Base-by-base conservation (phyloP, 192 early-diverging fungal genomes). In the Podila verticillata region DNA sequence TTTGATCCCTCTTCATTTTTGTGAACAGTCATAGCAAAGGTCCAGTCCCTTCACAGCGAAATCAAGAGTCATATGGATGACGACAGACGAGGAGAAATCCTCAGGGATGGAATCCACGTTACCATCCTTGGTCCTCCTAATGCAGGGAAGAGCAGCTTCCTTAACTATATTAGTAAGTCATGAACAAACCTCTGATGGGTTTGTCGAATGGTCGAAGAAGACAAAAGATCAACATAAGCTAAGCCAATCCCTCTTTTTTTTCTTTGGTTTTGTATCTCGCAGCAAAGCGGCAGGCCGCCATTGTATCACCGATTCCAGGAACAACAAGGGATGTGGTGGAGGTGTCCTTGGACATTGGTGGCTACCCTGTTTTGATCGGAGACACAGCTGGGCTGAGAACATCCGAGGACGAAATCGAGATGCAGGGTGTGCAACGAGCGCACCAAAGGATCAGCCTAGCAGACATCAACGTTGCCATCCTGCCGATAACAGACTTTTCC, bases 281-380 rank as follows among this genome's bases (percentile, higher is more conserved):
- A 91, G 92, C 92, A 4, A 88, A 89, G 63, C 83, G 91, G 30
- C 88, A 91, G 67, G 93, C 92, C 15, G 92, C 92, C 0, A 93
- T 95, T 49, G 92, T 93, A 32, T 93, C 92, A 34, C 85, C 87
- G 7, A 86, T 89, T 24, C 90, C 92, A 29, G 93, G 93, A 19
- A 95, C 93, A 22, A 95, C 92, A 8, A 69, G 93, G 5, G 93
- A 95, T 82, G 75, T 95, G 4, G 86, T 95, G 10, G 92, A 95
- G 68, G 85, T 91, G 1, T 92, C 88, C 5, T 36, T 93, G 35
- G 89, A 95, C 63, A 83, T 93, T 57, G 92, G 89, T 29, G 92
- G 92, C 13, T 95, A 92, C 70, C 93, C 93, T 24, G 77, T 95
- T 34, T 83, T 93, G n/a, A 79, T 95, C 26, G 82, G 90, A 0